Conservation (phyloP, 1,139 yeast species). For the Suhomyces wounanorum region DNA sequence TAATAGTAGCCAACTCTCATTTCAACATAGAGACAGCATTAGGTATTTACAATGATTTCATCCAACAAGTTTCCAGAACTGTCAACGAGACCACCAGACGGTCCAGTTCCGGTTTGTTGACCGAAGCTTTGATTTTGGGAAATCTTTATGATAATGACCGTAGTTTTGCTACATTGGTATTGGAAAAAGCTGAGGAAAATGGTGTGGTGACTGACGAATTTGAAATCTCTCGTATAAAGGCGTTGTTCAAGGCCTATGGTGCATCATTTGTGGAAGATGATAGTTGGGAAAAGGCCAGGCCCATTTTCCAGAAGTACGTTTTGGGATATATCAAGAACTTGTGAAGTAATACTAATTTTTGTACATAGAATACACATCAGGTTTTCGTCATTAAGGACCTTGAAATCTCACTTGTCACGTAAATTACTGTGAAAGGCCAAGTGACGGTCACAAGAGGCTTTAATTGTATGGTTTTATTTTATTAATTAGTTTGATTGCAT, state of each 20-base stretch:
- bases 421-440: too few species aligned
- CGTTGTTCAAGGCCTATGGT: constrained; percentile 57
- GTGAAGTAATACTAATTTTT: constrained; percentile 2
- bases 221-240: constrained; percentile 48
- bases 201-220: constrained; percentile 41
- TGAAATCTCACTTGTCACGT: too few species aligned
- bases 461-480: too few species aligned
- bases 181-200: constrained; percentile 54
- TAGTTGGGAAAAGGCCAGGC: constrained; percentile 34
- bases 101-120: constrained; percentile 49
- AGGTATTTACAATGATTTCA: constrained; percentile 54
- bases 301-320: constrained; percentile 20
- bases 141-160: constrained; percentile 54
- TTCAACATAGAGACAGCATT: constrained; percentile 49
- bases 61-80: constrained; percentile 37
- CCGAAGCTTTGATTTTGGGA: constrained; percentile 55
- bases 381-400: too few species aligned
- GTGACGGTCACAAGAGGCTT: too few species aligned
- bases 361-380: neutral
- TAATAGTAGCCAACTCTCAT: constrained; percentile 50
- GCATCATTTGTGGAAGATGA: constrained; percentile 45
- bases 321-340: constrained; percentile 16
- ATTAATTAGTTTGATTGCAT: too few species aligned
- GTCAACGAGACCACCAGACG: constrained; percentile 37
- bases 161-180: constrained; percentile 62